Conservation (phyloP, 305 asterid genomes). For the Rubia tinctorum region DNA sequence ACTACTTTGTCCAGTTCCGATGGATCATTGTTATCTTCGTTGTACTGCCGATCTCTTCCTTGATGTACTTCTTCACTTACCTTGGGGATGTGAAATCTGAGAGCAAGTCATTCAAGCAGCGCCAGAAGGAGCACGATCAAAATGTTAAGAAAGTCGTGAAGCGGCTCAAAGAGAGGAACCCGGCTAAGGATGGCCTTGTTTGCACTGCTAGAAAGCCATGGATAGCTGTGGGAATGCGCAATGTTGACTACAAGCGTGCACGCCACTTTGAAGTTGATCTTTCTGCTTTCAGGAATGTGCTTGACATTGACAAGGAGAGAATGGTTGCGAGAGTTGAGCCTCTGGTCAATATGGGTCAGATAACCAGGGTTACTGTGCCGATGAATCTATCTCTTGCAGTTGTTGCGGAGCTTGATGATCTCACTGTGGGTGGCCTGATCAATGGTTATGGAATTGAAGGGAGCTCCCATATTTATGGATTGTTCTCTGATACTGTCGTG, state of each 20-base stretch:
- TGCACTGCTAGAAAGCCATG: constrained; percentile 98
- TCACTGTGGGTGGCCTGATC: constrained; percentile 92
- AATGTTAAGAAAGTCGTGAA: constrained; percentile 77
- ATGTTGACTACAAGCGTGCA: constrained; percentile 89
- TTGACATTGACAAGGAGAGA: constrained; percentile 66
- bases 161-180: constrained; percentile 85
- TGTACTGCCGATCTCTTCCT: constrained; percentile 82
- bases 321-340: constrained; percentile 92
- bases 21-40: constrained; percentile 90
- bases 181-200: constrained; percentile 86
- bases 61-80: constrained; percentile 69
- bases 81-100: constrained; percentile 80
- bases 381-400: constrained; percentile 90
- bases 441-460: constrained; percentile 97
- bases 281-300: constrained; percentile 75
- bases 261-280: constrained; percentile 95
- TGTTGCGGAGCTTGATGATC: constrained; percentile 94
- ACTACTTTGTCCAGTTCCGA: constrained; percentile 77
- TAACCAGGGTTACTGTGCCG: constrained; percentile 76
- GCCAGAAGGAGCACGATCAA: constrained; percentile 88
- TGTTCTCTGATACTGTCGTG: constrained; percentile 90
- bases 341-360: constrained; percentile 93
- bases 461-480: constrained; percentile 83
- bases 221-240: constrained; percentile 99
- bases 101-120: constrained; percentile 70